phyloP scores from a whole-genome alignment of 2,329 filamentous ascomycete species.

The Fusarium piperis region DNA sequence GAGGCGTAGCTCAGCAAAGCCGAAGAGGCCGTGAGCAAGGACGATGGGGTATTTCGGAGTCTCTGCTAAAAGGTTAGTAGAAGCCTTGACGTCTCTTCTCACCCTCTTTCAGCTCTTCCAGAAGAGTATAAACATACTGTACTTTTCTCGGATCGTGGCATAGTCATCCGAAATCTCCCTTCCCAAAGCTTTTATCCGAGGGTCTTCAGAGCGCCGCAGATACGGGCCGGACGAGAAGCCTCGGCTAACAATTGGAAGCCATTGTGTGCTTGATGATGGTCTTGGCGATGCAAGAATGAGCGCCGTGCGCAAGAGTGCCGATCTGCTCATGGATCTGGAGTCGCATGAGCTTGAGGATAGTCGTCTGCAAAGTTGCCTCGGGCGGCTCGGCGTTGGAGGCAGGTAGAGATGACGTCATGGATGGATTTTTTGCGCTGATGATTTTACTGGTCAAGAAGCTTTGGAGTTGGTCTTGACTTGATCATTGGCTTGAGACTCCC shows the following conservation, averaged over 20 bases:
- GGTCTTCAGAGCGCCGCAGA: slow-evolving; percentile 44
- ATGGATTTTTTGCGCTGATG: not conserved
- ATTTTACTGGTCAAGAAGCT: not conserved
- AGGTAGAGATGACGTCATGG: slow-evolving; percentile 35
- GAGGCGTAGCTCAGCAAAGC: slow-evolving; percentile 67
- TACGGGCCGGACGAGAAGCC: slow-evolving; percentile 19
- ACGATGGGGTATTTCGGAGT: slow-evolving; percentile 70
- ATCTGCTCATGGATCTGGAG: slow-evolving; percentile 35
- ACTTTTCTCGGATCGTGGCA: slow-evolving; percentile 55
- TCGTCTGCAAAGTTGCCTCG: slow-evolving; percentile 2
- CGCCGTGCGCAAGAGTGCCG: slow-evolving; percentile 24
- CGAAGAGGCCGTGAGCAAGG: slow-evolving; percentile 72
- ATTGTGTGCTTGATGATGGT: slow-evolving; percentile 6
- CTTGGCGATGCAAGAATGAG: not conserved
- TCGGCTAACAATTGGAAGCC: slow-evolving; percentile 1
- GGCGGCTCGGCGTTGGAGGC: not conserved
- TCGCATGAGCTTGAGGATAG: slow-evolving; percentile 5
- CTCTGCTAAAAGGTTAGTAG: slow-evolving; percentile 47
- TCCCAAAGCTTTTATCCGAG: slow-evolving; percentile 53
- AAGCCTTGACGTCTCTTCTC: not conserved
- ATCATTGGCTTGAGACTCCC: not conserved
- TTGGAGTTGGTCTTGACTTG: not conserved
- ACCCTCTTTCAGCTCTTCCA: not conserved
- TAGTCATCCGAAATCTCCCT: slow-evolving; percentile 58
- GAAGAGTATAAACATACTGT: slow-evolving; percentile 48